These are phyloP conservation scores for Elongisporangium undulatum DNA, from an alignment of 352 stramenopile species.

Conservation along the genomic window DNA sequence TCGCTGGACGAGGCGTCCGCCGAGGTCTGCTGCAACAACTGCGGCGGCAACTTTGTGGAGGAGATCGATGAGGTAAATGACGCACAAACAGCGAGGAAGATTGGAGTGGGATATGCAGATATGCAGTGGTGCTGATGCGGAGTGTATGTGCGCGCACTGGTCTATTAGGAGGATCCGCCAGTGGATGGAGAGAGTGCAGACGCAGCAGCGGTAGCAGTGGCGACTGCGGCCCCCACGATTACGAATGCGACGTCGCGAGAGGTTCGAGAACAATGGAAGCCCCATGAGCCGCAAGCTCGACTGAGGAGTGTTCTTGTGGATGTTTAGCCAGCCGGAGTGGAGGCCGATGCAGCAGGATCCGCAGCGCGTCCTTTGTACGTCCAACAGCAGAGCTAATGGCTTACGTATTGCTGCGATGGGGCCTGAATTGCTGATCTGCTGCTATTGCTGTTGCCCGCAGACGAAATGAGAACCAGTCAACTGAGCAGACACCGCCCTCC, in stretches of 20 bases:
- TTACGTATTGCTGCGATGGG: background rate
- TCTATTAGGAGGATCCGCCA: background rate
- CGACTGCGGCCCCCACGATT: too few species aligned
- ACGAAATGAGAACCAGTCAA: background rate
- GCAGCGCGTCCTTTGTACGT: background rate
- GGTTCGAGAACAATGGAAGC: background rate
- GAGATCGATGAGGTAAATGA: conserved; percentile 62
- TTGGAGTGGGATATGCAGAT: too few species aligned
- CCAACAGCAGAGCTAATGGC: background rate
- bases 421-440: background rate
- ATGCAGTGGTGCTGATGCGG: background rate
- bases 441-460: background rate
- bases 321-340: background rate
- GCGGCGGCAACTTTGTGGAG: conserved; percentile 82
- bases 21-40: conserved; percentile 70
- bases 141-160: background rate
- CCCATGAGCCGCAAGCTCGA: background rate
- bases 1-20: conserved; percentile 46
- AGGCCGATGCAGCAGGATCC: background rate
- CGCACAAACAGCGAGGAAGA: background rate
- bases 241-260: background rate
- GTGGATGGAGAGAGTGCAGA: background rate
- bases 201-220: too few species aligned
- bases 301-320: background rate
- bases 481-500: background rate